Base-by-base conservation (phyloP, 768 basidiomycete genomes). In the Lentinula edodes region DNA sequence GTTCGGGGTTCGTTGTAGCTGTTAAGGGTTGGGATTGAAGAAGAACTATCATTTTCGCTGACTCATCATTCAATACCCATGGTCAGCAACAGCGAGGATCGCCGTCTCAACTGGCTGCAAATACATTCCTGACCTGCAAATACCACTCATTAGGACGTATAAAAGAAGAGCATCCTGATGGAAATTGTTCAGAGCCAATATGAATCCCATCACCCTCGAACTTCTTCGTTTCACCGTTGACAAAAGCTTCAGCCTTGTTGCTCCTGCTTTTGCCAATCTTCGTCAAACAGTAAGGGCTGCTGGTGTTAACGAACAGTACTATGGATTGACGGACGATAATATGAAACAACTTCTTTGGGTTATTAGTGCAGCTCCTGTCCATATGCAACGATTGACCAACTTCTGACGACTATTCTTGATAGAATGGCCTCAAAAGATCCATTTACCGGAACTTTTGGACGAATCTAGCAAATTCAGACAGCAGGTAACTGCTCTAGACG, bases 231-330 rank as follows among this genome's bases (percentile, higher is more conserved):
- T 69, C 62, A 62, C 50, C 32, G 63, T 65, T 28, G 43, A 43
- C 5, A 57, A 60, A 23, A 61, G 61, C 15, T 69, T 69, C 53
- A 54, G 39, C 13, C 63, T 66, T 36, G 42, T 35, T 34, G 36
- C 50, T 10, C 51, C 65, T 16, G 57, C 34, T 23, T 69, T 67
- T 48, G 28, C 62, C 3, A 39, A 45, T 36, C 62, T 67, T 20
- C 67, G 68, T 28, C 39, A 60, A 7, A 60, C 58, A 28, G 68
- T 60, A 13, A 52, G 38, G 23, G 12, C 23, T 28, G 42, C 23
- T 23, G 68, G 68, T 16, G 68, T 62, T 7, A 66, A 63, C 32
- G 68, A 69, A 55, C 68, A 68, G 42, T 68, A 66, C 39, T 69
- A 68, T 34, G 68, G 68, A 23, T 38, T 61, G 10, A 55, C 45